phyloP scores from a whole-genome alignment of 257 asterid genomes.

The Fraxinus cuspidata region DNA sequence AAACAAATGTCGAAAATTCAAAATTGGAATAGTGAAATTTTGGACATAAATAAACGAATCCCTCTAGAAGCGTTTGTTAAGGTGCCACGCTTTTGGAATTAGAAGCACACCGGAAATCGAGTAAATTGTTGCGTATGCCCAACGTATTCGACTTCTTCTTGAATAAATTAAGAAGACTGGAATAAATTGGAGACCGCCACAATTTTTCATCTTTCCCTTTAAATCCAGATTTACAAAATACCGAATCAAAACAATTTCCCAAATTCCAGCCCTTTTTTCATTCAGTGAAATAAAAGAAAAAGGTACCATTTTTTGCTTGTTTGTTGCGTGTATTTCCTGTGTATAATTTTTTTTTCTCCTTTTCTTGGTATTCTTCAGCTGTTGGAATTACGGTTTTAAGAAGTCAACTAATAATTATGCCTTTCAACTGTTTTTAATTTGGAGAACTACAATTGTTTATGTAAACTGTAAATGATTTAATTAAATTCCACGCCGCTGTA shows the following conservation, averaged over 20 bases:
- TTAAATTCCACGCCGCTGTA: not conserved
- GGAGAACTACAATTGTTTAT: not conserved
- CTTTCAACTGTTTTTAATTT: not conserved
- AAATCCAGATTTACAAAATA: not conserved
- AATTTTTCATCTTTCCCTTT: no score
- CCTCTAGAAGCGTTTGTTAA: conserved; percentile 5
- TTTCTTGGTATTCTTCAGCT: not conserved
- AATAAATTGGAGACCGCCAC: no score
- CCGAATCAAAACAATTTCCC: not conserved
- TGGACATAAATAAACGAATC: not conserved
- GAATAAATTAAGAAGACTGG: not conserved
- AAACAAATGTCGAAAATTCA: not conserved
- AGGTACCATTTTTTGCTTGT: not conserved
- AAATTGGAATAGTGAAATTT: not conserved
- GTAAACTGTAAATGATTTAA: not conserved
- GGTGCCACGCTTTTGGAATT: conserved; percentile 10
- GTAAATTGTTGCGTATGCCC: no score
- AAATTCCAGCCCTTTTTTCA: not conserved
- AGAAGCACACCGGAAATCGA: not conserved
- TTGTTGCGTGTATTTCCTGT: not conserved
- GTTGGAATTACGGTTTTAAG: not conserved
- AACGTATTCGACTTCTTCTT: no score
- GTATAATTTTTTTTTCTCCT: not conserved
- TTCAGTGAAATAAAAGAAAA: not conserved
- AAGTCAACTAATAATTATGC: not conserved